Conservation (phyloP, 2,329 filamentous ascomycete genomes). For the Emergomyces pasteurianus region DNA sequence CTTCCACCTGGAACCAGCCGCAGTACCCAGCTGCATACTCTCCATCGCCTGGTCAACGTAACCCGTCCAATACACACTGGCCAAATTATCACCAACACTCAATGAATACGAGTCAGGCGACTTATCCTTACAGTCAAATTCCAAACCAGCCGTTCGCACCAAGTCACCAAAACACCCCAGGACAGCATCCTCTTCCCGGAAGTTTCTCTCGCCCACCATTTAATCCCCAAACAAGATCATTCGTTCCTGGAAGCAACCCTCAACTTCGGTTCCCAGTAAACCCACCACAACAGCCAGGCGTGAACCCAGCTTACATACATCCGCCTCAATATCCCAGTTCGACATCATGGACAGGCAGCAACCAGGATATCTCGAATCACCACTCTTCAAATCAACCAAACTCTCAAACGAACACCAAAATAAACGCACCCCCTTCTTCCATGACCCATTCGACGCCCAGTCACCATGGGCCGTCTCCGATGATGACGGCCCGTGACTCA, state of each 20-base stretch:
- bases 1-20: conserved; percentile 22
- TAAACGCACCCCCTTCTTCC: conserved; percentile 12
- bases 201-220: conserved; percentile 78
- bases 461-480: conserved; percentile 16
- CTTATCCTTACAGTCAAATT: conserved; percentile 70
- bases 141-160: conserved; percentile 46
- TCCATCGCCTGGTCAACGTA: conserved; percentile 23
- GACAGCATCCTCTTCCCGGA: conserved; percentile 71
- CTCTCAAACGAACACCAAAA: background rate
- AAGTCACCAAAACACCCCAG: conserved; percentile 59
- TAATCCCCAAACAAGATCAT: conserved; percentile 88
- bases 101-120: conserved; percentile 28
- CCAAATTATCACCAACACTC: conserved; percentile 25
- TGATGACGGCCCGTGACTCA: conserved; percentile 18
- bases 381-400: background rate
- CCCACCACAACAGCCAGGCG: conserved; percentile 14
- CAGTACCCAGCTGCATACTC: conserved; percentile 17
- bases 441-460: conserved; percentile 8
- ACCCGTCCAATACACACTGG: conserved; percentile 30
- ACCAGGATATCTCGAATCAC: background rate
- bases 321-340: background rate
- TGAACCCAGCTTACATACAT: background rate
- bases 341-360: background rate
- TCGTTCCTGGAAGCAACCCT: conserved; percentile 54
- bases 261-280: conserved; percentile 23